Evolutionary conservation across 345 rosid species (phyloP).

Genomic region (Heritiera littoralis): DNA sequence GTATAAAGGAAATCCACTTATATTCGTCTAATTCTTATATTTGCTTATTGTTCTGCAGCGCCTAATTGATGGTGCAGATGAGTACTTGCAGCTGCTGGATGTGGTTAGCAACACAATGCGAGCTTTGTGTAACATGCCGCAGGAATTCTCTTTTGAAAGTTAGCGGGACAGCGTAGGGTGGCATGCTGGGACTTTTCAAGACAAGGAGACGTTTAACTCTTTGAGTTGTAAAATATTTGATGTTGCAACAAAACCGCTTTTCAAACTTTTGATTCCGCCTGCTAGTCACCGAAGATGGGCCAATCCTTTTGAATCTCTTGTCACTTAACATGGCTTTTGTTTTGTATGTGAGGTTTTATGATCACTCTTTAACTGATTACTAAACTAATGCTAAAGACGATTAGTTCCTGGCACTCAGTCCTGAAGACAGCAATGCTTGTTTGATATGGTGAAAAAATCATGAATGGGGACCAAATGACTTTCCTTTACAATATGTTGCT

Average conservation of each 20-base stretch:
- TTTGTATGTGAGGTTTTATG: neutral
- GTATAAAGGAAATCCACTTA: neutral
- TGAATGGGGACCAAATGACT: neutral
- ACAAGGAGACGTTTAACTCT: neutral
- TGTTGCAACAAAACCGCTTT: slow-evolving; percentile 3
- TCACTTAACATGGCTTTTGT: neutral
- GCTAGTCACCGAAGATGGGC: neutral
- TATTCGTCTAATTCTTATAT: slow-evolving; percentile 1
- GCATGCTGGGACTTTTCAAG: neutral
- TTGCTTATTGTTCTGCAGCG: slow-evolving; percentile 48
- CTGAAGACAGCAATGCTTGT: neutral
- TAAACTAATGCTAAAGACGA: neutral
- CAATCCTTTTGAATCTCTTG: neutral
- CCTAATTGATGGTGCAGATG: slow-evolving; percentile 93
- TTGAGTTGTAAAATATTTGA: neutral
- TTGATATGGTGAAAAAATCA: neutral
- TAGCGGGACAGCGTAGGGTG: slow-evolving; percentile 20
- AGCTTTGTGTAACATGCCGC: slow-evolving; percentile 73
- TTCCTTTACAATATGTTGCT: neutral
- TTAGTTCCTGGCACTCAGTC: neutral
- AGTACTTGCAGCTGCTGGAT: slow-evolving; percentile 91
- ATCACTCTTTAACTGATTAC: neutral
- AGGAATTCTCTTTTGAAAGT: slow-evolving; percentile 53
- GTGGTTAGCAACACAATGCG: slow-evolving; percentile 69
- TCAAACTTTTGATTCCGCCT: neutral